Evolutionary conservation across 1,139 yeast species (phyloP), one percentile per base, ranked within the genome.

Genomic region (Yamadazyma dendronema): DNA sequence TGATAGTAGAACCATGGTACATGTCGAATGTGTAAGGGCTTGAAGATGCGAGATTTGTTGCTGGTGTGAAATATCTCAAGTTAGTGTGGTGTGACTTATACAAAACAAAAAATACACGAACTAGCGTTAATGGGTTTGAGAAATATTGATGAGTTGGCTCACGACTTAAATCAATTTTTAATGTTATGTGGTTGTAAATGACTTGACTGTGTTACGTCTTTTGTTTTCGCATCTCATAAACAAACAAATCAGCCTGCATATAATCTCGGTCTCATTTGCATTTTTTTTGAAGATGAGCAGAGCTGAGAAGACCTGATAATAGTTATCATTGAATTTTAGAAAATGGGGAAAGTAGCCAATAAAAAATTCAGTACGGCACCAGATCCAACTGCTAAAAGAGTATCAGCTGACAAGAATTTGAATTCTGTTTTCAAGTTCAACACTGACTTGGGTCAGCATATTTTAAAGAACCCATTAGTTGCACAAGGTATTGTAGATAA

Each of bases 401-500:
- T 73, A 31, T 76, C 82, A 8, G 84, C 85, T 9, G 86, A 81
- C 39, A 80, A 80, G 54, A 84, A 79, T 54, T 63, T 82, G 60
- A 83, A 82, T 57, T 81, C 94, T 2, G 97, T 89, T 31, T 90
- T 90, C 76, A 90, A 89, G 56, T 90, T 92, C 79, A 94, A 92
- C 64, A 92, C 97, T 24, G 94, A 87, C 55, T 74, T 92, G 42
- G 99, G 99, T 46, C 99, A 92, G 68, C 99, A 92, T 72, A 89
- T 92, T 50, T 74, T 92, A 57, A 92, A 92, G 57, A 92, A 92
- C 59, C 99, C 99, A 2, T 71, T 89, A 37, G 95, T 94, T 23
- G 97, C 98, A 3, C 97, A 92, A 60, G 97, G 97, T 10, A 92
- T 92, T 55, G 98, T 92, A 25, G 98, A 92, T 61, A 94, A 94